A percentile compares a stretch with the other conserved stretches of the same genome.
Conservation (phyloP, 768 basidiomycete species). For the Tulasnella sp. region DNA sequence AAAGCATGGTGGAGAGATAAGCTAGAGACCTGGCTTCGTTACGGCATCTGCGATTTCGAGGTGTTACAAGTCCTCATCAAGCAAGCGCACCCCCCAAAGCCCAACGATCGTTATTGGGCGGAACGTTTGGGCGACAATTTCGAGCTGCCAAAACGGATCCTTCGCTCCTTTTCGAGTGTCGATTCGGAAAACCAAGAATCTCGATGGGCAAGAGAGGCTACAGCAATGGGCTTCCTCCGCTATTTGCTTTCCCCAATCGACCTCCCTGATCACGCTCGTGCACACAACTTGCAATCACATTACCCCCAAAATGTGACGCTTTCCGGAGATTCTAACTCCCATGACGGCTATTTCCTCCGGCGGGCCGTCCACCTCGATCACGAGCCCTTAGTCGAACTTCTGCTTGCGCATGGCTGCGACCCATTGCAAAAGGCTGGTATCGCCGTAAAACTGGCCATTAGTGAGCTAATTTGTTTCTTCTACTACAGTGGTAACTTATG, state of each 20-base stretch:
- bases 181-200: not conserved
- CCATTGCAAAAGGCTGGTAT: conserved; percentile 59
- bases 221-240: conserved; percentile 31
- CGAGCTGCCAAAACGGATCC: not conserved
- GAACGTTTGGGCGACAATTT: not conserved
- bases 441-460: conserved; percentile 73
- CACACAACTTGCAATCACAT: not conserved
- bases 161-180: not conserved
- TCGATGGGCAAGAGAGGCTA: not conserved
- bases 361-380: conserved; percentile 69
- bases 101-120: not conserved
- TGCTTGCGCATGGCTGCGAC: conserved; percentile 69
- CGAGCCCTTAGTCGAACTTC: conserved; percentile 60
- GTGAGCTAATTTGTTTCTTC: conserved; percentile 37
- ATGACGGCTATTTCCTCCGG: conserved; percentile 77
- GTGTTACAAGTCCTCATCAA: conserved; percentile 17
- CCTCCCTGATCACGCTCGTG: not conserved
- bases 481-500: not conserved
- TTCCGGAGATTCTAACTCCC: conserved; percentile 46
- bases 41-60: conserved; percentile 37
- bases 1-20: not conserved
- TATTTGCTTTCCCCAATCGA: conserved; percentile 41
- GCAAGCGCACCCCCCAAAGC: not conserved
- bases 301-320: not conserved
- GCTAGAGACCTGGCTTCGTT: conserved; percentile 30